A percentile compares a stretch with the other conserved stretches of the same genome.
These are phyloP conservation scores for Hanseniaspora clermontiae DNA, from an alignment of 805 yeast species.

Conservation along the genomic window DNA sequence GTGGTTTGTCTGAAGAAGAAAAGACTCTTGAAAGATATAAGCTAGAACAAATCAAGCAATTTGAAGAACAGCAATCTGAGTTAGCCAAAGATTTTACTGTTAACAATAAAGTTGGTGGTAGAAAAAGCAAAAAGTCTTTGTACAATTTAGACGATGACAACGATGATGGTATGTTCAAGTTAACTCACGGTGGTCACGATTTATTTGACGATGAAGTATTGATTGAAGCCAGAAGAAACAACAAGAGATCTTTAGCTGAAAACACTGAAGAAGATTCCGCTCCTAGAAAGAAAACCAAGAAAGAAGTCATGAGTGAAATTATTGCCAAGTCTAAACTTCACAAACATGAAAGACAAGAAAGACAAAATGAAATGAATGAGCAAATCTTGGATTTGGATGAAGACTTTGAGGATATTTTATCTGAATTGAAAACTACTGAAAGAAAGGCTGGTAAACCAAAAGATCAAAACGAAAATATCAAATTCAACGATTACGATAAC, in stretches of 20 bases:
- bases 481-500: constrained; percentile 44
- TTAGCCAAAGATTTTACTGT: constrained; percentile 24
- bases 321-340: constrained; percentile 71
- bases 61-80: constrained; percentile 58
- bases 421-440: constrained; percentile 30
- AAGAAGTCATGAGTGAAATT: constrained; percentile 75
- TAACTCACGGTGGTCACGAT: constrained; percentile 72
- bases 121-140: constrained; percentile 35
- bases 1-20: constrained; percentile 66
- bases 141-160: constrained; percentile 67
- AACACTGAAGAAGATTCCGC: constrained; percentile 30
- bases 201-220: constrained; percentile 40
- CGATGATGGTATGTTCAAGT: constrained; percentile 31
- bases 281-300: constrained; percentile 58
- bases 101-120: constrained; percentile 18
- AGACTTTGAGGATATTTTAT: constrained; percentile 57
- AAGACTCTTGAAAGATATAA: constrained; percentile 93
- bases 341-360: constrained; percentile 61
- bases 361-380: constrained; percentile 46
- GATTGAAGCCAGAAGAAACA: constrained; percentile 28
- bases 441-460: constrained; percentile 16
- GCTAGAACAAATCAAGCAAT: constrained; percentile 12
- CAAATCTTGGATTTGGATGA: constrained; percentile 59
- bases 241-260: constrained; percentile 30
- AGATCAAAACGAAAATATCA: constrained; percentile 21